Evolutionary conservation across 495 filamentous ascomycete genomes (phyloP).

Genomic region (Aspergillus sclerotiicarbonarius): DNA sequence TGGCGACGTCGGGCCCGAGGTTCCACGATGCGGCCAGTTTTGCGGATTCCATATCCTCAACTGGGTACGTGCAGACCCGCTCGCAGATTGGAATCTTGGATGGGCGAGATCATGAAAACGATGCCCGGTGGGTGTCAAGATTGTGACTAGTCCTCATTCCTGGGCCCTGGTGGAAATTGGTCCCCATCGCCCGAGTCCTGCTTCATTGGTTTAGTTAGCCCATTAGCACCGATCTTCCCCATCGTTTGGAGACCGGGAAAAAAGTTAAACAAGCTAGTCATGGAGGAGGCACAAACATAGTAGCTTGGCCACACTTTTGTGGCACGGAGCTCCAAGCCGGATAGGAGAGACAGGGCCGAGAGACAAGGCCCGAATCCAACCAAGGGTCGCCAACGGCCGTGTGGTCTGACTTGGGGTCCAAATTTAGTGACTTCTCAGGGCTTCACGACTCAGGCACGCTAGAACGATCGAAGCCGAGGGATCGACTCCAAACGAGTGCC

Average conservation of each 20-base stretch:
- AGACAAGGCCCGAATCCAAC: neutral
- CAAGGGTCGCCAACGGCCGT: no score
- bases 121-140: neutral
- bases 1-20: neutral
- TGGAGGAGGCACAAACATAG: neutral
- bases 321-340: neutral
- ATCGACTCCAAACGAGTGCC: neutral
- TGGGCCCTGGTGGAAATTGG: conserved; percentile 2
- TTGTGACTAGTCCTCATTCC: neutral
- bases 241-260: neutral
- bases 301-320: neutral
- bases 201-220: neutral
- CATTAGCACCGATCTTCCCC: neutral
- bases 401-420: neutral
- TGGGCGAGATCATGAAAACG: neutral
- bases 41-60: neutral
- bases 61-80: conserved; percentile 5
- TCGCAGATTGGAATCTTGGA: conserved; percentile 1
- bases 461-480: neutral
- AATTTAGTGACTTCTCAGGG: neutral
- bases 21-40: conserved; percentile 4
- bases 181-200: neutral
- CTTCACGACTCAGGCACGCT: neutral
- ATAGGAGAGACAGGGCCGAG: neutral
- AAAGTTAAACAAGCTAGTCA: neutral